Conservation (phyloP, 1,139 yeast species). For the Sugiyamaella grinbergsii region DNA sequence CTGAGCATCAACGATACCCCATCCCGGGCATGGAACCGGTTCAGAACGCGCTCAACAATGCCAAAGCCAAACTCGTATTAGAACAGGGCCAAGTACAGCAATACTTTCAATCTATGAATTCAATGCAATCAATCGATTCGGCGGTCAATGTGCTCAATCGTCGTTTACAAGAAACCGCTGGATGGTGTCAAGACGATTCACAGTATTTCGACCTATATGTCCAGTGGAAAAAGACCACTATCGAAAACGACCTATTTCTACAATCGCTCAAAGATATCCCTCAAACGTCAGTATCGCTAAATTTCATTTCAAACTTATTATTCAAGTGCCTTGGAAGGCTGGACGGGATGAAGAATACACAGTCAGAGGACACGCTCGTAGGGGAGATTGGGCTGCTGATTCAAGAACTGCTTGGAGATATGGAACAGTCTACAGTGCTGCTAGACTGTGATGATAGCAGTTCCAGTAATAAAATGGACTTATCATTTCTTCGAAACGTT, state of each 20-base stretch:
- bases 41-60: constrained; percentile 18
- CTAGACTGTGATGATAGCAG: background rate
- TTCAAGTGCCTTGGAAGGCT: constrained; percentile 15
- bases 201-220: constrained; percentile 29
- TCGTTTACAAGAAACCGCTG: constrained; percentile 33
- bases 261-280: constrained; percentile 21
- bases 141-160: constrained; percentile 27
- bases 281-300: constrained; percentile 22
- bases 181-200: constrained; percentile 32
- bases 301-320: constrained; percentile 18
- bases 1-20: background rate
- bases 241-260: constrained; percentile 25
- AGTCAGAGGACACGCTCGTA: background rate
- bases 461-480: background rate
- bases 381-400: constrained; percentile 5
- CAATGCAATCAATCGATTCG: constrained; percentile 22
- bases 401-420: constrained; percentile 9
- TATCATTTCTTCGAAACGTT: constrained; percentile 16
- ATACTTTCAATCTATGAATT: constrained; percentile 10
- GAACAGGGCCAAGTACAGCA: constrained; percentile 27
- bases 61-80: constrained; percentile 19
- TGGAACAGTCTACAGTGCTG: constrained; percentile 4
- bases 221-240: constrained; percentile 24
- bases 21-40: constrained; percentile 14
- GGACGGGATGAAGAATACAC: constrained; percentile 1